Evolutionary conservation across 306 rosid genomes (phyloP), one percentile per base, ranked within the genome.

Genomic region (Glycine latifolia): DNA sequence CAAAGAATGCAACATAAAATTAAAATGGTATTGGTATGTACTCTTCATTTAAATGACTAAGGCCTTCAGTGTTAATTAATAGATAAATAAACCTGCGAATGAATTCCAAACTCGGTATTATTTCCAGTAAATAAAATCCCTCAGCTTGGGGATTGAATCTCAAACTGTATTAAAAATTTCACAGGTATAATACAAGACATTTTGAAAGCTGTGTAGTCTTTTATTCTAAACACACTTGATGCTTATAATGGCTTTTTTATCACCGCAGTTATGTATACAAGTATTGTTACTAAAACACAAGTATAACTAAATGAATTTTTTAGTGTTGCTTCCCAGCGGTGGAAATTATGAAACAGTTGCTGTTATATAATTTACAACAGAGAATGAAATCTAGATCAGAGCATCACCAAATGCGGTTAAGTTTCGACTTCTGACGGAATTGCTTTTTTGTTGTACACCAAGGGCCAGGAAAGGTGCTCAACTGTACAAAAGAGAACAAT

Each of bases 391-490:
- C 6, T 4, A 14, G 35, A 12, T 71, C 2, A 10, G 72, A 20
- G 72, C 10, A 53, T 93, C 92, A 91, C 91, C 92, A 85, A 5
- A 71, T 71, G 68, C 85, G 86, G 75, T 77, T 89, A 75, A 58
- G 67, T 79, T 81, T 86, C 58, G 91, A 81, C 82, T 93, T 90
- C 60, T 79, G 87, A 63, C 86, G 85, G 77, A 87, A 93, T 67
- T 89, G 97, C 86, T 88, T 90, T 87, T 82, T 93, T 17, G 86
- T 90, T 33, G 83, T 9, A 82, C 97, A 91, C 97, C 94, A 93
- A 15, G 86, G 75, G 52, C 88, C 85, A 13, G 93, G 94, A 81
- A 93, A 93, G 71, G 92, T 87, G 84, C 97, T 93, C 82, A 91
- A 73, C 97, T 93, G 88, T 48, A 78, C 73, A 74, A 31, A 71